Evolutionary conservation across 441 rosid species (phyloP).

Genomic region (Gossypium armourianum): DNA sequence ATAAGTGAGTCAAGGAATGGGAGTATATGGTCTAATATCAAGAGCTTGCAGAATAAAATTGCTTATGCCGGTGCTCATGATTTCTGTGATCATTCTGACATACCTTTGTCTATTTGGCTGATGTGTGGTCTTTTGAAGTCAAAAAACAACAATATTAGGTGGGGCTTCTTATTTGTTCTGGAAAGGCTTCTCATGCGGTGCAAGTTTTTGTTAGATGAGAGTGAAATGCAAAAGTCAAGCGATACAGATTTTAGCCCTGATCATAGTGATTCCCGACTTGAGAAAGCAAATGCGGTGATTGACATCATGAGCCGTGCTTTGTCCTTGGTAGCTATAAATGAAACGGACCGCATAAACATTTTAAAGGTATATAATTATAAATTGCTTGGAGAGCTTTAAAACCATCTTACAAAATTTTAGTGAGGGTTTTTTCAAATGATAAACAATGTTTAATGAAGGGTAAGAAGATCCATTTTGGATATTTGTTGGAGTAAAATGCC

Average conservation of each 20-base stretch:
- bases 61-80: constrained; percentile 57
- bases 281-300: constrained; percentile 87
- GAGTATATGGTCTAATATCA: constrained; percentile 61
- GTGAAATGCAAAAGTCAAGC: constrained; percentile 51
- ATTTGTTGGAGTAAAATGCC: constrained; percentile 3
- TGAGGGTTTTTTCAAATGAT: not conserved
- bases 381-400: constrained; percentile 12
- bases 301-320: constrained; percentile 93
- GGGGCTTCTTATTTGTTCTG: constrained; percentile 79
- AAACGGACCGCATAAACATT: constrained; percentile 83
- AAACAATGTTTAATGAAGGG: not conserved
- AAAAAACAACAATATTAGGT: constrained; percentile 50
- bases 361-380: constrained; percentile 51
- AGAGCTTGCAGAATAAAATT: constrained; percentile 57
- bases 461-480: not conserved
- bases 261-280: constrained; percentile 49
- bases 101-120: constrained; percentile 74
- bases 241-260: constrained; percentile 31
- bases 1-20: constrained; percentile 60
- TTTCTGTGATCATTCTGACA: constrained; percentile 51
- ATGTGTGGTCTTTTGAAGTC: constrained; percentile 93
- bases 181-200: constrained; percentile 95
- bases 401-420: not conserved
- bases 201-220: constrained; percentile 82
- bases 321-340: constrained; percentile 74